These are phyloP conservation scores for Chamaecyparis obtusa DNA, from an alignment of 75 land plant species.

Conservation along the genomic window DNA sequence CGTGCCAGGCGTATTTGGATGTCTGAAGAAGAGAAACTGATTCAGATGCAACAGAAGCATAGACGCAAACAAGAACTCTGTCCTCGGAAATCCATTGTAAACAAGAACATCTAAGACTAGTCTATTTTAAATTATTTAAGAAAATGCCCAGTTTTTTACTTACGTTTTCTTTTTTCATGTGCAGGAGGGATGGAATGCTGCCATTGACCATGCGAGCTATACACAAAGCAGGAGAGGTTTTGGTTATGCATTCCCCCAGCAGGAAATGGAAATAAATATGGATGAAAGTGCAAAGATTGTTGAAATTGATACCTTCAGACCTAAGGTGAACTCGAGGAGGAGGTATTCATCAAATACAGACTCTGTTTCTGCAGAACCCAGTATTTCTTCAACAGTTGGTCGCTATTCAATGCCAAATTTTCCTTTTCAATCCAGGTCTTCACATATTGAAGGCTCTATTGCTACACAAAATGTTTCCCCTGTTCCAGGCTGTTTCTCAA, in stretches of 20 bases:
- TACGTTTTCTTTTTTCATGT: background rate
- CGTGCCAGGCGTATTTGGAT: slow-evolving; percentile 28
- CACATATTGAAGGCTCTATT: background rate
- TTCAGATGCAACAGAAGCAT: slow-evolving; percentile 23
- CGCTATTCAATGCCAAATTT: background rate
- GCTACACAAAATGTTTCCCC: background rate
- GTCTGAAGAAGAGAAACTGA: slow-evolving; percentile 23
- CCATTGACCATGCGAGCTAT: background rate
- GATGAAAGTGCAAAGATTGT: slow-evolving; percentile 14
- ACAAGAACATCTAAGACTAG: background rate
- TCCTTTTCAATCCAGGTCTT: background rate
- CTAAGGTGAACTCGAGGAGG: background rate
- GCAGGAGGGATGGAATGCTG: slow-evolving; percentile 12
- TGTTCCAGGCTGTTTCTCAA: background rate
- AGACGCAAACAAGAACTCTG: slow-evolving; percentile 13
- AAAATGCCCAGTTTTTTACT: background rate
- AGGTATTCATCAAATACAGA: background rate
- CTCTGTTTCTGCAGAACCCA: slow-evolving; percentile 9
- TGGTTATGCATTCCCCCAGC: background rate
- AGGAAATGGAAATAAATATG: slow-evolving; percentile 4
- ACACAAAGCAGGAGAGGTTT: slow-evolving; percentile 9
- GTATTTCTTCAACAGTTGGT: slow-evolving; percentile 8
- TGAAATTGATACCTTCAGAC: slow-evolving; percentile 8
- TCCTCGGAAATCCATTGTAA: slow-evolving; percentile 24
- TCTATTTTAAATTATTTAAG: background rate